Evolutionary conservation across 179 eudicot species (phyloP), one percentile per base, ranked within the genome.

Genomic region (Nepenthes alata): DNA sequence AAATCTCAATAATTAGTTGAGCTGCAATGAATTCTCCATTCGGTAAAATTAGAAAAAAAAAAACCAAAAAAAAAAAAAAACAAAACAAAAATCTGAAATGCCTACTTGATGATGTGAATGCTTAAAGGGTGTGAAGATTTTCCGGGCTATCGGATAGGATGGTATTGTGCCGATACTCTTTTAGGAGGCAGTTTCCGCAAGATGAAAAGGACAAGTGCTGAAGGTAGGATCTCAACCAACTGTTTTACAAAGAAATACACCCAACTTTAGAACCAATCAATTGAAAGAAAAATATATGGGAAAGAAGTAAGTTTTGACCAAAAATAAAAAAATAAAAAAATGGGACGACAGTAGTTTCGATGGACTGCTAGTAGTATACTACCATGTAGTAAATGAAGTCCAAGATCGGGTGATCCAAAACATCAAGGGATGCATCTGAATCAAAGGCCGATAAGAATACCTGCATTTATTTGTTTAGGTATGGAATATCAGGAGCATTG

Each of bases 211-310:
- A 91, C 98, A 11, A 89, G 88, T 56, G 89, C 90, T 9, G 96
- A 91, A 57, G 98, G 98, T 51, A 91, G 78, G 77, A 91, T 91
- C 84, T 91, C 98, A 61, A 78, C 95, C 36, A 86, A 67, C 96
- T 89, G 94, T 77, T 68, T 47, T 44, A 3, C 8, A 13, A 47
- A 14, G 48, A 47, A 62, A 57, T 2, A 34, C 16, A 36, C 12
- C 35, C 50, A 39, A 11, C 37, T 67, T 36, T 55, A 6, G 44
- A 52, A 2, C 37, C 12, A 53, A 38, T 14, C 35, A 51, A 47
- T 0, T 4, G 15, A 58, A 36, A 47, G 47, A 9, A 47, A 5
- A 16, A 35, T 37, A 4, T 11, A 61, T n/a, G 13, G 16, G 4
- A 2, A 7, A 5, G 11, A 34, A 4, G 6, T 13, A 55, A 25